Conservation (phyloP, 345 rosid genomes). For the Noccaea bulbosa region DNA sequence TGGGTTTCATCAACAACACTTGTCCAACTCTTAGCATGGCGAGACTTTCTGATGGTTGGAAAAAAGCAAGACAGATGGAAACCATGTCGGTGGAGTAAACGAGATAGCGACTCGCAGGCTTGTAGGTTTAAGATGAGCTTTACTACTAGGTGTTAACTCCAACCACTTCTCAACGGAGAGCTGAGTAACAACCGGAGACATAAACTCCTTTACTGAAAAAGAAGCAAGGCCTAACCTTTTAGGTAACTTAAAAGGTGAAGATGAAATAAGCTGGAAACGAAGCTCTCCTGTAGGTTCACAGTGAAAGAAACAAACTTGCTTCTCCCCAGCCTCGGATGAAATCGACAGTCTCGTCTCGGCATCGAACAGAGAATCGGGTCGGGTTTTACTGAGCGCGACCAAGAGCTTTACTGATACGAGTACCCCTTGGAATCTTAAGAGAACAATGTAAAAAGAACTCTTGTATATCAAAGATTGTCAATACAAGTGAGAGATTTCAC, state of each 20-base stretch:
- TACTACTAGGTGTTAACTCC: slow-evolving; percentile 55
- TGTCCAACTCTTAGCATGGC: slow-evolving; percentile 52
- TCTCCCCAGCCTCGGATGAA: slow-evolving; percentile 59
- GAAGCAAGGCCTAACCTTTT: slow-evolving; percentile 64
- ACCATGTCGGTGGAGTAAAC: slow-evolving; percentile 62
- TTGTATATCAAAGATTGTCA: too few species aligned
- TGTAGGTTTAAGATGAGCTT: slow-evolving; percentile 56
- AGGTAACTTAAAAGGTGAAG: slow-evolving; percentile 56
- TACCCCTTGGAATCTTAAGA: too few species aligned
- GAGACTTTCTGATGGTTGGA: slow-evolving; percentile 53
- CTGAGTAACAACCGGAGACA: slow-evolving; percentile 61
- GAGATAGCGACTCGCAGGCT: slow-evolving; percentile 72
- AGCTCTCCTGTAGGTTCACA: slow-evolving; percentile 89
- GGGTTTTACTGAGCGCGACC: slow-evolving; percentile 64
- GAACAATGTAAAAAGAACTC: slow-evolving; percentile 27
- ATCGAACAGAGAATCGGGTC: slow-evolving; percentile 67
- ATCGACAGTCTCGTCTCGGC: slow-evolving; percentile 65
- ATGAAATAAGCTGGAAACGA: slow-evolving; percentile 66
- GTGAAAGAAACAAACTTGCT: slow-evolving; percentile 70
- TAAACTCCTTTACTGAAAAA: slow-evolving; percentile 63
- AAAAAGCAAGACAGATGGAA: slow-evolving; percentile 57
- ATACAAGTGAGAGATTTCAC: too few species aligned
- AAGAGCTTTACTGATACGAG: slow-evolving; percentile 65
- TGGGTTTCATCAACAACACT: slow-evolving; percentile 56
- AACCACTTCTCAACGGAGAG: slow-evolving; percentile 82